These are phyloP conservation scores for Lactifluus pinguis DNA, from an alignment of 768 basidiomycete species.

Conservation along the genomic window DNA sequence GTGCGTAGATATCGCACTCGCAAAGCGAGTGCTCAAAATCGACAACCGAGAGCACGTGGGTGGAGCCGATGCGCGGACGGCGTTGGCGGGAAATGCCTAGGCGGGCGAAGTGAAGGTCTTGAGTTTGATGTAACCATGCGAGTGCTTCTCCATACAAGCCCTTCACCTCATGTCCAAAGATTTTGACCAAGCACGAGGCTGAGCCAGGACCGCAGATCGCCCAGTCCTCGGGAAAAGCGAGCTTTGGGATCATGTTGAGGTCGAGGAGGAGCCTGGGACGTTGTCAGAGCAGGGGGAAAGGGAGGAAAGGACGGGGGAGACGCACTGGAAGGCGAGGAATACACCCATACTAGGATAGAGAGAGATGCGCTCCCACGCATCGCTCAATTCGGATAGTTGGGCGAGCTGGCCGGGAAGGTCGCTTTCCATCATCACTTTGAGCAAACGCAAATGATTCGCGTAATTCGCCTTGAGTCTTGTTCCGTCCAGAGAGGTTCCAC, in stretches of 20 bases:
- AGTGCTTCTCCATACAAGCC: conserved; percentile 50
- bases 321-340: conserved; percentile 59
- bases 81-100: conserved; percentile 31
- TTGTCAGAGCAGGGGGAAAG: conserved; percentile 1
- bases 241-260: conserved; percentile 29
- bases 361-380: conserved; percentile 47
- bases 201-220: conserved; percentile 64
- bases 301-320: not conserved
- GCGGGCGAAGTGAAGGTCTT: conserved; percentile 51
- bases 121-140: conserved; percentile 52
- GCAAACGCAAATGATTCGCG: conserved; percentile 54
- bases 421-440: conserved; percentile 39
- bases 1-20: conserved; percentile 72
- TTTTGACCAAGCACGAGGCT: conserved; percentile 53
- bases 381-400: conserved; percentile 45
- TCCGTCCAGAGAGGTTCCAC: conserved; percentile 22
- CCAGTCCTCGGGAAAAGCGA: conserved; percentile 58
- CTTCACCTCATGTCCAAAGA: conserved; percentile 42
- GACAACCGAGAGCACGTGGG: conserved; percentile 41
- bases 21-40: conserved; percentile 76
- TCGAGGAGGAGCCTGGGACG: conserved; percentile 28
- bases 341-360: conserved; percentile 67
- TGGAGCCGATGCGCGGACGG: conserved; percentile 23
- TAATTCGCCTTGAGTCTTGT: conserved; percentile 29
- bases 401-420: conserved; percentile 42